Evolutionary conservation across 148 eudicot genomes (phyloP).

Genomic region (Rheum nobile): DNA sequence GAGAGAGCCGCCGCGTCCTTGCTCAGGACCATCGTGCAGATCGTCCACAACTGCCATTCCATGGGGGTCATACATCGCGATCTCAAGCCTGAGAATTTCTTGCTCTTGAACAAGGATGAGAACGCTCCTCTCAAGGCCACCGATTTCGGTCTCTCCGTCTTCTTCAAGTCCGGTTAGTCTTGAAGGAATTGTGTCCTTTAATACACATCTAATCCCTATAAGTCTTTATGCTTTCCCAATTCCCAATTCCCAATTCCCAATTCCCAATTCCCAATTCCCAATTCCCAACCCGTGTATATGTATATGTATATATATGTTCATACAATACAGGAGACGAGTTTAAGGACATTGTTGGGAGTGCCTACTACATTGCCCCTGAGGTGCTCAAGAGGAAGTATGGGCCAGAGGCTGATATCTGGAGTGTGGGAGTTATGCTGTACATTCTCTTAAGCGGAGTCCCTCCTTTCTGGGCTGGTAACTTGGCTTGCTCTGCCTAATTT

Average conservation of each 20-base stretch:
- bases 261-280: too few species aligned
- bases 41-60: slow-evolving; percentile 79
- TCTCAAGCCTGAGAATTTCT: slow-evolving; percentile 86
- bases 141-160: slow-evolving; percentile 85
- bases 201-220: too few species aligned
- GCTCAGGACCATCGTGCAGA: slow-evolving; percentile 79
- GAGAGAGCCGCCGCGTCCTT: slow-evolving; percentile 83
- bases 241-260: too few species aligned
- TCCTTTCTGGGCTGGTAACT: slow-evolving; percentile 54
- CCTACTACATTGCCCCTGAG: slow-evolving; percentile 57
- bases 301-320: too few species aligned
- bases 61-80: slow-evolving; percentile 97
- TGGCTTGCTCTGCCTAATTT: neutral
- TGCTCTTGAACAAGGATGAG: slow-evolving; percentile 60
- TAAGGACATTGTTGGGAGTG: slow-evolving; percentile 55
- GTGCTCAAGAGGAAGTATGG: slow-evolving; percentile 50
- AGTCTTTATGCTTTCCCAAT: too few species aligned
- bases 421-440: slow-evolving; percentile 49
- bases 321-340: slow-evolving; percentile 48
- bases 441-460: slow-evolving; percentile 47
- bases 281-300: too few species aligned
- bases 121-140: slow-evolving; percentile 77
- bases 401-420: slow-evolving; percentile 56
- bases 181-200: too few species aligned
- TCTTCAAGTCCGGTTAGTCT: slow-evolving; percentile 64